Evolutionary conservation across 2,329 filamentous ascomycete species (phyloP).

Genomic region (Parascedosporium putredinis): DNA sequence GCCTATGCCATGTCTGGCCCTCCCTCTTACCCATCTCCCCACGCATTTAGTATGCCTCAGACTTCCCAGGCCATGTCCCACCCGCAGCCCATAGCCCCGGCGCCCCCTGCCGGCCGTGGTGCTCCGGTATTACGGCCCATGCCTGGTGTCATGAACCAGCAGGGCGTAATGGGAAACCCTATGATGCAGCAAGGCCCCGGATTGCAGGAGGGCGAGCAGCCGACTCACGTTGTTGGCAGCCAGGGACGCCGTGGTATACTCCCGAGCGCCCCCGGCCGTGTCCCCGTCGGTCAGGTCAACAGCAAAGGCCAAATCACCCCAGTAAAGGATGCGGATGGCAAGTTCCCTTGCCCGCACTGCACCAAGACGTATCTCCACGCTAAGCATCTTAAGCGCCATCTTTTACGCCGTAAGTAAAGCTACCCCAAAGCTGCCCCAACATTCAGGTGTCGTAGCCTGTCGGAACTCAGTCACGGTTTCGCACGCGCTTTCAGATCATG

Average conservation of each 20-base stretch:
- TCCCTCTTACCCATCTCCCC: constrained; percentile 40
- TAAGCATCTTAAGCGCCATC: constrained; percentile 94
- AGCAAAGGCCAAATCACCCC: constrained; percentile 77
- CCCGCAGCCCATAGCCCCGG: constrained; percentile 66
- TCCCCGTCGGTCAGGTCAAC: constrained; percentile 55
- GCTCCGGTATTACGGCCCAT: constrained; percentile 59
- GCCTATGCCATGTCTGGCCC: constrained; percentile 36
- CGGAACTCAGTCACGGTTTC: constrained; percentile 6
- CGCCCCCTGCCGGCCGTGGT: constrained; percentile 46
- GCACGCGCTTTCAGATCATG: constrained; percentile 9
- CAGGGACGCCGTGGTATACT: constrained; percentile 87
- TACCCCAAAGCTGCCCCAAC: no score
- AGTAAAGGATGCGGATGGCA: constrained; percentile 92
- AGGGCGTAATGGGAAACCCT: constrained; percentile 38
- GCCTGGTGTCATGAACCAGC: constrained; percentile 54
- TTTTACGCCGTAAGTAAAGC: constrained; percentile 93
- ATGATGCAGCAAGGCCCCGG: constrained; percentile 48
- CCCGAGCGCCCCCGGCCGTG: constrained; percentile 77
- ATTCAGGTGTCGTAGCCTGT: no score
- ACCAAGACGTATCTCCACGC: constrained; percentile 96
- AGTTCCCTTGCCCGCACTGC: constrained; percentile 96
- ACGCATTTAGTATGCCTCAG: constrained; percentile 52
- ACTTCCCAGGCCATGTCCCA: constrained; percentile 57
- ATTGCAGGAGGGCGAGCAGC: constrained; percentile 44
- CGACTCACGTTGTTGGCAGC: constrained; percentile 87